phyloP scores from a whole-genome alignment of 192 early-diverging fungal genomes.

The Rhizophagus sp. region DNA sequence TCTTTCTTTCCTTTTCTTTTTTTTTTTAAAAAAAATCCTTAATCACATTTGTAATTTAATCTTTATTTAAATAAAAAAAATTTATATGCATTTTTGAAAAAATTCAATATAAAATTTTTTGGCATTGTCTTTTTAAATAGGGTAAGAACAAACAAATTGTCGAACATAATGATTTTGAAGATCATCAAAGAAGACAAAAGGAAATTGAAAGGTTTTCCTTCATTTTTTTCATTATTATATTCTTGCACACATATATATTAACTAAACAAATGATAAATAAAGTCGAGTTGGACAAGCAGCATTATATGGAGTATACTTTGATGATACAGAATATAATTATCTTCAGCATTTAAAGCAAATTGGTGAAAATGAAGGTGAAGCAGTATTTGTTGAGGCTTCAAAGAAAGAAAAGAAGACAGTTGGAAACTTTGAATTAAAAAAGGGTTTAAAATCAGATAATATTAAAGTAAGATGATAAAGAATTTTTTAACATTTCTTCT shows the following conservation, averaged over 20 bases:
- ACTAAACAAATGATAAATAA: not conserved
- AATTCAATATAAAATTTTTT: conserved; percentile 9
- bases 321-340: conserved; percentile 94
- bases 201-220: conserved; percentile 2
- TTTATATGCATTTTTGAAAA: too few relatives aligned
- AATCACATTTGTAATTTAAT: not conserved
- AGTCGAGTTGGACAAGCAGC: conserved; percentile 73
- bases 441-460: not conserved
- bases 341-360: conserved; percentile 87
- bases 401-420: conserved; percentile 48
- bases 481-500: not conserved
- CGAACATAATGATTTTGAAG: not conserved
- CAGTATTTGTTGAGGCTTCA: conserved; percentile 76
- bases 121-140: conserved; percentile 22
- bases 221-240: not conserved
- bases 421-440: conserved; percentile 29
- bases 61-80: too few relatives aligned
- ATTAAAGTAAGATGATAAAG: not conserved
- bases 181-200: not conserved
- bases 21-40: not conserved
- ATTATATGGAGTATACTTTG: conserved; percentile 87
- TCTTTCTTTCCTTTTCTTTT: not conserved
- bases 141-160: conserved; percentile 10
- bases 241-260: not conserved
- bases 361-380: conserved; percentile 67